phyloP scores from a whole-genome alignment of 495 filamentous ascomycete species.

The Pseudomonodictys pantanalensis region DNA sequence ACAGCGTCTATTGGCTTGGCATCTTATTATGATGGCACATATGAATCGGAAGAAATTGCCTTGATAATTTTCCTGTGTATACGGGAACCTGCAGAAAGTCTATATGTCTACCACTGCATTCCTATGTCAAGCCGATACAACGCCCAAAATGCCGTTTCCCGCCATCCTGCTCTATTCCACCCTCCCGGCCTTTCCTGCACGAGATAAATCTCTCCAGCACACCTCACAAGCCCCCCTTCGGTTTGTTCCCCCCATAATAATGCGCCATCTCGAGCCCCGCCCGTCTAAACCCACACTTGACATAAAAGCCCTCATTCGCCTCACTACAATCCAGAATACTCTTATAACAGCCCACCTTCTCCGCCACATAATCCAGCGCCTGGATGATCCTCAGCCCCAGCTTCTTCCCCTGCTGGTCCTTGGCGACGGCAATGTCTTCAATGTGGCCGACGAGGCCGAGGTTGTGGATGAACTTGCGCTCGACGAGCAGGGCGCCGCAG shows the following conservation, averaged over 20 bases:
- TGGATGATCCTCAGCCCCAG: conserved; percentile 89
- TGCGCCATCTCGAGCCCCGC: conserved; percentile 97
- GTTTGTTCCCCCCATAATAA: conserved; percentile 63
- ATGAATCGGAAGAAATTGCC: too few species aligned
- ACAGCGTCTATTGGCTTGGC: too few species aligned
- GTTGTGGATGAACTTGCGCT: conserved; percentile 77
- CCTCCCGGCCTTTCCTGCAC: too few species aligned
- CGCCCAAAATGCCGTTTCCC: too few species aligned
- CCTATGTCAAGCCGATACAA: too few species aligned
- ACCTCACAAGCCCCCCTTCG: conserved; percentile 31
- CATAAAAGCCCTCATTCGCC: conserved; percentile 94
- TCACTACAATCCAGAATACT: conserved; percentile 74
- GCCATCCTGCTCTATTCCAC: too few species aligned
- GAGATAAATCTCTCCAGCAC: too few species aligned
- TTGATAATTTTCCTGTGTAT: too few species aligned
- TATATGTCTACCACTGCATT: too few species aligned
- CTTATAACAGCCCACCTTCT: conserved; percentile 89
- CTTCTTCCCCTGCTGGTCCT: conserved; percentile 95
- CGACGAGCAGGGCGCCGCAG: conserved; percentile 81
- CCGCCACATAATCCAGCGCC: conserved; percentile 83
- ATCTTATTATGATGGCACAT: too few species aligned
- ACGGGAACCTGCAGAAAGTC: too few species aligned
- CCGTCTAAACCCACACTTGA: conserved; percentile 94
- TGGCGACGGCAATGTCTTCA: conserved; percentile 94
- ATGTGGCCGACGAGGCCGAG: conserved; percentile 87